Percentiles rank a stretch among this genome's conserved stretches.
These are phyloP conservation scores for Wickerhamiella kurtzmanii DNA, from an alignment of 805 yeast genomes.

Conservation along the genomic window DNA sequence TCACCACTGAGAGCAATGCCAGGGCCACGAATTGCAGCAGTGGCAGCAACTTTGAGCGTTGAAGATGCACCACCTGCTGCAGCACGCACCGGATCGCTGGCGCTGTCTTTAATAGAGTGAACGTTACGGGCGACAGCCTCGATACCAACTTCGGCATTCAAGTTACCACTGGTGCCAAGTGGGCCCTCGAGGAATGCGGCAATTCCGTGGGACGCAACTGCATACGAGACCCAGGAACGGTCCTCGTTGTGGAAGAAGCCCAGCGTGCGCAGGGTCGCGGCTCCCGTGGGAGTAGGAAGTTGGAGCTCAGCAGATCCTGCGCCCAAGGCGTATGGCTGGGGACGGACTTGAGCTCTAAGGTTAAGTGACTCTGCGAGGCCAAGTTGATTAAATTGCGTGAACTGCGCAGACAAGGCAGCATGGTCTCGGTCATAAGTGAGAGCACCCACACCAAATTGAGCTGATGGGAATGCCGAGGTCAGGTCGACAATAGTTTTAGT, in stretches of 20 bases:
- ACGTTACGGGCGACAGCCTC: slow-evolving; percentile 44
- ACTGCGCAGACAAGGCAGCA: slow-evolving; percentile 9
- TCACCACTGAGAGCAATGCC: slow-evolving; percentile 22
- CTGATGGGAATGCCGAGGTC: slow-evolving; percentile 8
- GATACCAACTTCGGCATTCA: slow-evolving; percentile 35
- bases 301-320: slow-evolving; percentile 15
- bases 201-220: slow-evolving; percentile 36
- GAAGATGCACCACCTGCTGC: slow-evolving; percentile 41
- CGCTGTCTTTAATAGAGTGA: slow-evolving; percentile 34
- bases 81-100: slow-evolving; percentile 47
- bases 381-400: slow-evolving; percentile 12
- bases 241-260: slow-evolving; percentile 39
- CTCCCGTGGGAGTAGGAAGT: slow-evolving; percentile 16
- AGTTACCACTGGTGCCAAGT: slow-evolving; percentile 12
- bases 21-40: slow-evolving; percentile 26
- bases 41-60: slow-evolving; percentile 38
- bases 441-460: slow-evolving; percentile 7
- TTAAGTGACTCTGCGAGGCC: slow-evolving; percentile 18
- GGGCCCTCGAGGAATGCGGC: slow-evolving; percentile 30
- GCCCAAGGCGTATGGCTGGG: slow-evolving; percentile 14
- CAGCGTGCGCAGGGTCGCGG: slow-evolving; percentile 9
- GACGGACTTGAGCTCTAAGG: slow-evolving; percentile 11
- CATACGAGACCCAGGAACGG: slow-evolving; percentile 42
- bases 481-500: slow-evolving; percentile 13
- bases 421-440: slow-evolving; percentile 9